These are phyloP conservation scores for Penicillium hordei DNA, from an alignment of 2,329 filamentous ascomycete genomes.

Conservation along the genomic window DNA sequence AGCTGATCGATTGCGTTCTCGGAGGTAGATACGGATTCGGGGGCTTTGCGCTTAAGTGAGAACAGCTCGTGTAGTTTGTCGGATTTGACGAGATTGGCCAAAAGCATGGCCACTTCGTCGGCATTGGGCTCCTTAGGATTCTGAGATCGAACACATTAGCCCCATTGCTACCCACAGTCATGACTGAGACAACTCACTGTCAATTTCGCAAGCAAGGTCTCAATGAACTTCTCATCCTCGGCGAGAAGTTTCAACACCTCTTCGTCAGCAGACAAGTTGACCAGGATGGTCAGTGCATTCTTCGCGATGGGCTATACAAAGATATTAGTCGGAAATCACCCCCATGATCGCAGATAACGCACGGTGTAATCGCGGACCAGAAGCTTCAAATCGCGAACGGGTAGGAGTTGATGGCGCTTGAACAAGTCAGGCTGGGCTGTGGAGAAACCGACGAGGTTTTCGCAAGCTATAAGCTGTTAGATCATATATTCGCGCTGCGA, in stretches of 20 bases:
- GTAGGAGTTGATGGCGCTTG: constrained; percentile 74
- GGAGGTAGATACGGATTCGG: constrained; percentile 70
- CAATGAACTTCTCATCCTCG: constrained; percentile 77
- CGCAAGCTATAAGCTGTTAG: constrained; percentile 60
- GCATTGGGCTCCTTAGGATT: constrained; percentile 70
- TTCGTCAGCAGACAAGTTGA: constrained; percentile 82
- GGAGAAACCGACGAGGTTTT: constrained; percentile 82
- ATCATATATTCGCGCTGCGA: constrained; percentile 9
- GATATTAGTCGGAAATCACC: constrained; percentile 8
- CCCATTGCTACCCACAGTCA: neutral
- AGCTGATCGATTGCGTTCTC: constrained; percentile 81
- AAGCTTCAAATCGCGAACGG: constrained; percentile 83
- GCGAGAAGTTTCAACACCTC: constrained; percentile 72
- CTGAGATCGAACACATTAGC: constrained; percentile 18
- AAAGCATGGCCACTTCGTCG: constrained; percentile 83
- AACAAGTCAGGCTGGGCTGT: constrained; percentile 77
- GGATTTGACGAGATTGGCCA: constrained; percentile 87
- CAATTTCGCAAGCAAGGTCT: constrained; percentile 69
- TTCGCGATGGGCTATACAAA: constrained; percentile 74
- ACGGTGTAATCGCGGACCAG: constrained; percentile 81
- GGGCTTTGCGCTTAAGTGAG: constrained; percentile 64
- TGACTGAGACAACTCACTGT: constrained; percentile 62
- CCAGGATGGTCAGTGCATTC: constrained; percentile 73
- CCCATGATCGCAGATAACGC: constrained; percentile 35
- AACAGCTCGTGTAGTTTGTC: constrained; percentile 70